Evolutionary conservation across 352 stramenopile species (phyloP).

Genomic region (Halophytophthora polymorphica): DNA sequence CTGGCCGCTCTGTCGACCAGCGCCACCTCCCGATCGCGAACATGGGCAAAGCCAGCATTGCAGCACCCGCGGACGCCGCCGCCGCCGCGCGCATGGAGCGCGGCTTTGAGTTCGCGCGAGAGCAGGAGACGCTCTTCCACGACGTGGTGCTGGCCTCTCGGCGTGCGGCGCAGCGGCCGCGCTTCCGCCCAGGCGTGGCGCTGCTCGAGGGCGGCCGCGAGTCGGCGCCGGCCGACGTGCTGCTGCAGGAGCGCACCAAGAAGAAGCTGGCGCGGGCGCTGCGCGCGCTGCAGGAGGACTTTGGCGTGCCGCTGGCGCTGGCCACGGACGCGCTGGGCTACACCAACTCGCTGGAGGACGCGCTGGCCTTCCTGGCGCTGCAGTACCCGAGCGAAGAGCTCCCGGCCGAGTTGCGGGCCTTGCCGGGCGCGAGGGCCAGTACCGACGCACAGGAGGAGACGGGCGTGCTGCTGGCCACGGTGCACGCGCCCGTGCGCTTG

Average conservation of each 20-base stretch:
- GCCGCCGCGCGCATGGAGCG: conserved; percentile 9
- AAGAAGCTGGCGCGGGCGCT: conserved; percentile 57
- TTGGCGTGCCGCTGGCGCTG: conserved; percentile 29
- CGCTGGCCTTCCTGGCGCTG: conserved; percentile 58
- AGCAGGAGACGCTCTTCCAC: conserved; percentile 54
- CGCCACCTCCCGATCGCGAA: no score
- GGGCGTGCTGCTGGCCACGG: conserved; percentile 31
- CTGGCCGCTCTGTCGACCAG: no score
- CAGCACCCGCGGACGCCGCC: no score
- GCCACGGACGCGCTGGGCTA: conserved; percentile 45
- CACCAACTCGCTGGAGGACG: conserved; percentile 65
- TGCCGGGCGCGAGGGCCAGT: conserved; percentile 10
- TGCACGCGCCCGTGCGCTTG: conserved; percentile 11
- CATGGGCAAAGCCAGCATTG: no score
- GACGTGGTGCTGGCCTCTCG: conserved; percentile 26
- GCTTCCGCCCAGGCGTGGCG: conserved; percentile 54
- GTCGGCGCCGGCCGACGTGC: conserved; percentile 31
- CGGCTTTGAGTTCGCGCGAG: conserved; percentile 57
- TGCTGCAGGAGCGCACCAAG: conserved; percentile 40
- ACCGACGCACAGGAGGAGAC: conserved; percentile 13
- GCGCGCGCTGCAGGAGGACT: conserved; percentile 46
- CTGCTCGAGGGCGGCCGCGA: neutral
- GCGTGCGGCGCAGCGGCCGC: conserved; percentile 26
- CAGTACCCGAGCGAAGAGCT: conserved; percentile 58
- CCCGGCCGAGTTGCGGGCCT: conserved; percentile 35